A percentile compares a stretch with the other conserved stretches of the same genome.
Evolutionary conservation across 2,329 filamentous ascomycete genomes (phyloP).

Genomic region (Alternaria sp.): DNA sequence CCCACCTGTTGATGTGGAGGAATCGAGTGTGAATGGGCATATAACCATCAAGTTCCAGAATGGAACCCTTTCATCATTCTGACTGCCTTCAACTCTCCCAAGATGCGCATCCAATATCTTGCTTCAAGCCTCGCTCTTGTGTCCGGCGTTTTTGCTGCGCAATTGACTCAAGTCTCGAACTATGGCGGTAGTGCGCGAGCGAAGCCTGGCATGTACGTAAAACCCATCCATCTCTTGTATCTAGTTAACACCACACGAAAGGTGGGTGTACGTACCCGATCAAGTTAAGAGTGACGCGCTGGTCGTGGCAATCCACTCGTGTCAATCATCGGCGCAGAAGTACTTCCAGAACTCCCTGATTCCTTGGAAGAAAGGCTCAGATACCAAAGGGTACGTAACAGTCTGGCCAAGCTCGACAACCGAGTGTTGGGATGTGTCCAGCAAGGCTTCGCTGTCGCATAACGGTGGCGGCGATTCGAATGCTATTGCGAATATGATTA

Average conservation of each 20-base stretch:
- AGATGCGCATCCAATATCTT: slow-evolving; percentile 25
- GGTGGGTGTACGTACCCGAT: slow-evolving; percentile 45
- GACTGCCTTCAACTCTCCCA: slow-evolving; percentile 8
- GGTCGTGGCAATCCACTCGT: slow-evolving; percentile 44
- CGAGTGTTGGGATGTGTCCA: slow-evolving; percentile 68
- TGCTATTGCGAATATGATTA: slow-evolving; percentile 68
- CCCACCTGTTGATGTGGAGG: neutral
- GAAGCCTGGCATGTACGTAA: slow-evolving; percentile 40
- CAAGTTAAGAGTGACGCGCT: slow-evolving; percentile 37
- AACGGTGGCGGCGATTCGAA: slow-evolving; percentile 66
- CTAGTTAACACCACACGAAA: slow-evolving; percentile 4
- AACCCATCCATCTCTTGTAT: neutral
- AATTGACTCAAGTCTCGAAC: slow-evolving; percentile 38
- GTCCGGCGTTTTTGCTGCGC: slow-evolving; percentile 29
- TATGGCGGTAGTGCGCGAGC: slow-evolving; percentile 38
- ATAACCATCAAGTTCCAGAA: neutral
- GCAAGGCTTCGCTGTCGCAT: slow-evolving; percentile 62
- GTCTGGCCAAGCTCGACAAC: slow-evolving; percentile 44
- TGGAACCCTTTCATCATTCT: too few relatives aligned
- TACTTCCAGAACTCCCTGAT: slow-evolving; percentile 44
- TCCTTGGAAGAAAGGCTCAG: slow-evolving; percentile 43
- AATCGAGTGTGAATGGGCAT: neutral
- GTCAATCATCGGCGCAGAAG: slow-evolving; percentile 40
- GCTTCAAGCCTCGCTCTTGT: slow-evolving; percentile 20
- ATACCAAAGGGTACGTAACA: slow-evolving; percentile 42